Conservation (phyloP, 1,284 basidiomycete genomes). For the Thelephora terrestris region DNA sequence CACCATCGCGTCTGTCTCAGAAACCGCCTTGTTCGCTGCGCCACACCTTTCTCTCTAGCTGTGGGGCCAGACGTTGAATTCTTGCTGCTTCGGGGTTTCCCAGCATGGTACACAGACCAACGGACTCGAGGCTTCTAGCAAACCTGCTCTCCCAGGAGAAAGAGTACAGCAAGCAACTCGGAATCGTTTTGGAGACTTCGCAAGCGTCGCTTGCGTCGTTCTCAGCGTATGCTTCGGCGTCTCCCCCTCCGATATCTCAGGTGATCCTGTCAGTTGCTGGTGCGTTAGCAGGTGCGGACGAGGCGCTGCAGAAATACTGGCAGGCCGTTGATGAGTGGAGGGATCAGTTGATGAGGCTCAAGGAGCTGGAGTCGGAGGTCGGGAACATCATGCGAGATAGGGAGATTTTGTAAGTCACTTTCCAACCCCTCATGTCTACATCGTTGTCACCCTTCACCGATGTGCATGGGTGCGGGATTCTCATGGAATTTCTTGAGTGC, state of each 20-base stretch:
- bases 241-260: constrained; percentile 43
- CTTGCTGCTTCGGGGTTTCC: background rate
- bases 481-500: background rate
- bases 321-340: constrained; percentile 55
- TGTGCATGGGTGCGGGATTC: background rate
- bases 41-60: no score
- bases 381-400: constrained; percentile 57
- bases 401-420: constrained; percentile 59
- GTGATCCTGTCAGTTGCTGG: constrained; percentile 51
- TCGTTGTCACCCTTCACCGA: background rate
- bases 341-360: constrained; percentile 44
- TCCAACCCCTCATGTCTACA: background rate
- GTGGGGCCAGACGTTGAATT: no score
- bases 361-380: constrained; percentile 53
- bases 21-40: no score
- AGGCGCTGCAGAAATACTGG: constrained; percentile 53
- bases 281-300: constrained; percentile 50
- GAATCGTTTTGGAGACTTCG: constrained; percentile 44
- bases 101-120: constrained; percentile 58
- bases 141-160: constrained; percentile 62
- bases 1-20: no score
- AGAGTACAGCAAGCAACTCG: constrained; percentile 54
- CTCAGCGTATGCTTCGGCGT: constrained; percentile 62
- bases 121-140: constrained; percentile 58
- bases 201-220: constrained; percentile 55